These are phyloP conservation scores for Sporothrix globosa DNA, from an alignment of 2,329 filamentous ascomycete species.

Conservation along the genomic window DNA sequence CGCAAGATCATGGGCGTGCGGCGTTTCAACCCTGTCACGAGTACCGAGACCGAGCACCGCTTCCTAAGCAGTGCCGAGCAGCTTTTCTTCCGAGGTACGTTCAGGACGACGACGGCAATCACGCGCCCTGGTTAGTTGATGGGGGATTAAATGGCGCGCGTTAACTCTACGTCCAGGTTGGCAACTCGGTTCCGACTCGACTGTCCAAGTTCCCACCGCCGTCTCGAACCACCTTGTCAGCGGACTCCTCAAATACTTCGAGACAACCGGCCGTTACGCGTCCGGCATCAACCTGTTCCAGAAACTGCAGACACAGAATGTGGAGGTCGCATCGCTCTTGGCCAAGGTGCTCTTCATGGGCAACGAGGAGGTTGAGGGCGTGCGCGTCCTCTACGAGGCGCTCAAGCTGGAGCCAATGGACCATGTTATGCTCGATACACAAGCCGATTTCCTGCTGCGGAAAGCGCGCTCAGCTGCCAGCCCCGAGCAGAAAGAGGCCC, in stretches of 20 bases:
- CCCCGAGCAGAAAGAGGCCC: constrained; percentile 62
- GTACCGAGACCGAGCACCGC: constrained; percentile 95
- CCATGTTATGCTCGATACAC: constrained; percentile 92
- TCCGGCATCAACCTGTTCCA: constrained; percentile 98
- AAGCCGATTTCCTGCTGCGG: constrained; percentile 86
- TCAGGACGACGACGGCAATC: too few species aligned
- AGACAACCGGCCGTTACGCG: constrained; percentile 89
- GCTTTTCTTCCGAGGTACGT: constrained; percentile 83
- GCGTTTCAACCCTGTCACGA: constrained; percentile 95
- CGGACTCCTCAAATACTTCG: constrained; percentile 92
- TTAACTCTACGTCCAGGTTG: constrained; percentile 62
- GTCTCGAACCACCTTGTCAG: constrained; percentile 94
- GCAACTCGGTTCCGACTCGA: constrained; percentile 93
- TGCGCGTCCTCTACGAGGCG: constrained; percentile 83
- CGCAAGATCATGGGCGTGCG: constrained; percentile 97
- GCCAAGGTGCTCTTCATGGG: constrained; percentile 91
- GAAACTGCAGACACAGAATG: constrained; percentile 86
- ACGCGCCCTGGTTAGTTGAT: constrained; percentile 29
- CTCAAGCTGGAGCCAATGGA: constrained; percentile 95
- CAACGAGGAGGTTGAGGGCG: constrained; percentile 95
- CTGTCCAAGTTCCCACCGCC: constrained; percentile 95
- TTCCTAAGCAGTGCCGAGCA: constrained; percentile 93
- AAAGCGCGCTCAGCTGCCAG: constrained; percentile 68
- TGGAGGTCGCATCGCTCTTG: constrained; percentile 90
- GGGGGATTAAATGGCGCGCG: too few species aligned